Base-by-base conservation (phyloP, 352 stramenopile species). In the Globisporangium ultimum region DNA sequence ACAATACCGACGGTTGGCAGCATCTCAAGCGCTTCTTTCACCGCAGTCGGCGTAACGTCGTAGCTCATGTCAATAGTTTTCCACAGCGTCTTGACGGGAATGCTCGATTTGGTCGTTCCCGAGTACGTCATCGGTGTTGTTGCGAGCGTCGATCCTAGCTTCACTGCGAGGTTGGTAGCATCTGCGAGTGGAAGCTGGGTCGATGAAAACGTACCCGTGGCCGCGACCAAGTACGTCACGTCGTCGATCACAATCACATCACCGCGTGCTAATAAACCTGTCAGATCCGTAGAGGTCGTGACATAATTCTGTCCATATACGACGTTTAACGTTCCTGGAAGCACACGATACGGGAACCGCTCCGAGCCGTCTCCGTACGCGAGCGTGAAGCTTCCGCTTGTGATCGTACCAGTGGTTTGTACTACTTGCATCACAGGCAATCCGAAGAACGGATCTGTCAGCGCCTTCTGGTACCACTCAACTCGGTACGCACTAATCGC, bases 1-100 rank as follows among this genome's bases (percentile, higher is more conserved):
- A 98, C 89, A n/a, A 84, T 70, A 1, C 93, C 93, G 21, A 97
- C 58, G 51, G 87, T 93, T 12, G 91, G 78, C 5, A 99, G 67
- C 58, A 91, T 72, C 72, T 98, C 85, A 13, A 99, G 55, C 3
- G 91, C 87, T 14, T 76, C 75, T 51, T 93, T 68, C 68, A 95
- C 74, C 3, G 60, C 66, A 17, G 48, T 61, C n/a, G 83, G 82
- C 0, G 79, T 84, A 10, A 78, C 58, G 45, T 95, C 81, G 55
- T 76, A 83, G 0, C 67, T 17, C 28, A 95, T 53, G 12, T 76
- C 69, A 4, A 64, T 87, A 4, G 79, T 91, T 13, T 80, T 78
- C 68, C 74, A 90, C 20, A 71, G 80, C 8, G 80, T 88, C 14
- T 73, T 68, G 9, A 90, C 12, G 11, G 55, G n/a, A 2, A 73